phyloP scores from a whole-genome alignment of 306 rosid species.

The Sesbania bispinosa region DNA sequence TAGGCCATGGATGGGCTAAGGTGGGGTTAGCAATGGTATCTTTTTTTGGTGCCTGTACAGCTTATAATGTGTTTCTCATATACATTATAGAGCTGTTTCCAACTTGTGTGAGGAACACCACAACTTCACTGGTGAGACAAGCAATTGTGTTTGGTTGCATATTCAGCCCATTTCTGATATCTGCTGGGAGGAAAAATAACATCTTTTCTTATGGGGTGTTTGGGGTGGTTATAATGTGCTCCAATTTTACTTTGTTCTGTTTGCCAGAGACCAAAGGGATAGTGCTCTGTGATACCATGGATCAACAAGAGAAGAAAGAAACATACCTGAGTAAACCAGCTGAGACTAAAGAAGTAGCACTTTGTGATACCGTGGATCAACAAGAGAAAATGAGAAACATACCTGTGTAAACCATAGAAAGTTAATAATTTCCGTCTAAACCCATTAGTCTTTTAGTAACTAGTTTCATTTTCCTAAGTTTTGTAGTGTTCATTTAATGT shows the following conservation, averaged over 20 bases:
- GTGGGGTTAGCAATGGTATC: constrained; percentile 34
- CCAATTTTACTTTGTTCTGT: not conserved
- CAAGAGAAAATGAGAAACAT: not conserved
- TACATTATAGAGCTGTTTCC: constrained; percentile 42
- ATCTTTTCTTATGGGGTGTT: constrained; percentile 24
- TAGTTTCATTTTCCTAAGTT: too few species aligned
- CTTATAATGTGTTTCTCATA: constrained; percentile 27
- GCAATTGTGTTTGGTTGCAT: constrained; percentile 21
- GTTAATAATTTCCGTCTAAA: too few species aligned
- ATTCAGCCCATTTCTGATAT: constrained; percentile 18
- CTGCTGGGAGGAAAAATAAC: constrained; percentile 27
- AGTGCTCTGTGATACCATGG: constrained; percentile 16
- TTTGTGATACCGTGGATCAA: not conserved
- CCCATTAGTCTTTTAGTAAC: not conserved
- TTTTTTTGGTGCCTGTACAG: constrained; percentile 22
- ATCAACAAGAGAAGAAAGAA: constrained; percentile 12
- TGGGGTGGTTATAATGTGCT: constrained; percentile 8
- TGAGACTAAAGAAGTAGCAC: not conserved
- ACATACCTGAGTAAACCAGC: not conserved
- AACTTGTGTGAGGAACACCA: constrained; percentile 41
- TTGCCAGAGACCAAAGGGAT: constrained; percentile 29
- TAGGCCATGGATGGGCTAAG: not conserved
- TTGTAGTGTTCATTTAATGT: not conserved
- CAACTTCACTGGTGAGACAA: constrained; percentile 34
- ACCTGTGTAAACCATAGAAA: not conserved